These are phyloP conservation scores for Aspergillus sp. DNA, from an alignment of 2,329 filamentous ascomycete genomes.

Conservation along the genomic window DNA sequence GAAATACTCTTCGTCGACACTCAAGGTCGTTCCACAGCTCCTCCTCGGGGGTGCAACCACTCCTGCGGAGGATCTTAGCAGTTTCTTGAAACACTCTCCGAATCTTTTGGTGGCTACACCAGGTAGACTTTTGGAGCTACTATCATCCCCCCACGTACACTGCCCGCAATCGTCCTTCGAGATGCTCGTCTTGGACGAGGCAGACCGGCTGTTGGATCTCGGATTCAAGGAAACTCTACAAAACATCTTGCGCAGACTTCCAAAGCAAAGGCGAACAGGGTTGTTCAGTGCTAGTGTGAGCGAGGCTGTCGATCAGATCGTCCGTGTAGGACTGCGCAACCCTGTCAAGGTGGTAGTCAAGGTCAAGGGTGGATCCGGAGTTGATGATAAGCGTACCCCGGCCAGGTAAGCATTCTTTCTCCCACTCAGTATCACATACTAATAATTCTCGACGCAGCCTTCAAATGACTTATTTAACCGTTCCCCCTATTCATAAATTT, in stretches of 20 bases:
- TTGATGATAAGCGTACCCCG: slow-evolving; percentile 82
- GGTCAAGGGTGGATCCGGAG: slow-evolving; percentile 73
- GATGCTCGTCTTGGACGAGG: slow-evolving; percentile 88
- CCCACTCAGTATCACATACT: slow-evolving; percentile 6
- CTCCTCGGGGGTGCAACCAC: slow-evolving; percentile 82
- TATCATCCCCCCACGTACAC: slow-evolving; percentile 83
- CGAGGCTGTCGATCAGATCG: slow-evolving; percentile 89
- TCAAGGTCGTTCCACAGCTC: slow-evolving; percentile 76
- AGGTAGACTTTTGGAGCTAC: slow-evolving; percentile 81
- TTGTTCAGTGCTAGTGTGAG: slow-evolving; percentile 95
- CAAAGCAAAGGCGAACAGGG: slow-evolving; percentile 90
- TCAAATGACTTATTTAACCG: slow-evolving; percentile 82
- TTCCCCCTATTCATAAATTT: slow-evolving; percentile 76
- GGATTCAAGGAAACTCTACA: slow-evolving; percentile 92
- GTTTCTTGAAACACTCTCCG: slow-evolving; percentile 78
- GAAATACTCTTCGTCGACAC: slow-evolving; percentile 48
- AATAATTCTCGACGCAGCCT: slow-evolving; percentile 52
- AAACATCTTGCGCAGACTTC: slow-evolving; percentile 76
- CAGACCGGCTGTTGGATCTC: slow-evolving; percentile 85
- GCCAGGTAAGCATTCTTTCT: slow-evolving; percentile 54
- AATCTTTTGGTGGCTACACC: slow-evolving; percentile 91
- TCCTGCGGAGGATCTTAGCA: slow-evolving; percentile 79
- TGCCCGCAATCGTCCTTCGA: slow-evolving; percentile 88
- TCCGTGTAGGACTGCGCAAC: slow-evolving; percentile 87
- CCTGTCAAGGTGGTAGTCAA: slow-evolving; percentile 94